Evolutionary conservation across 306 rosid genomes (phyloP), one percentile per base, ranked within the genome.

Genomic region (Castanopsis chinensis): DNA sequence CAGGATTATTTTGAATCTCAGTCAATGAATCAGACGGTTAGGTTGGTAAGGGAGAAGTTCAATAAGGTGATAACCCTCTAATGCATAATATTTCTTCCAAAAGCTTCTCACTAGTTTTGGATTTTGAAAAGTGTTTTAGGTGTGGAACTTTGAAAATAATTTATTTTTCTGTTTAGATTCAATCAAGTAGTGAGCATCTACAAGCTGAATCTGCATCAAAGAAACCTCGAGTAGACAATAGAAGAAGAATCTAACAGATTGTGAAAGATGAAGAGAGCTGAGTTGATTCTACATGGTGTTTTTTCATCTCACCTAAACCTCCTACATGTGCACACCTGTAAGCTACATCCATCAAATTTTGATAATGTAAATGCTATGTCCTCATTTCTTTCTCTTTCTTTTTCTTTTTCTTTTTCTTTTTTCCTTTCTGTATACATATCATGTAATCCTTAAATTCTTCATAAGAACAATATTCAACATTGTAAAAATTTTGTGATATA

Each of bases 21-120:
- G 30, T 90, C 97, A n/a, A 92, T 92, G 99, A 91, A 94, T 81
- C 92, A 86, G 79, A 91, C 97, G 6, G 99, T 87, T 65, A 83
- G 52, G 80, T 54, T 78, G 71, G 97, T 92, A 63, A 88, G 97
- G 84, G 90, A 92, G 80, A 94, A 90, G 87, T 97, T 94, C 74
- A 89, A 91, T 78, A 90, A 94, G 98, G 98, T 94, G 72, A 83
- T 74, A 37, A 18, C 69, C 78, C 75, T 55, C 71, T 67, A 49
- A 75, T 52, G 45, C 55, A 37, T 59, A 52, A 18, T 11, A n/a
- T 37, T 32, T 61, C 32, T 56, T 67, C 18, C 17, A 52, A 4
- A 28, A 28, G 14, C 27, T 35, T 35, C 72, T 35, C 61, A 20
- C 49, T 76, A 69, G 81, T 78, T 69, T 64, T 56, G 58, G 54